phyloP scores from a whole-genome alignment of 331 rosid species.

The Quercus lobata region DNA sequence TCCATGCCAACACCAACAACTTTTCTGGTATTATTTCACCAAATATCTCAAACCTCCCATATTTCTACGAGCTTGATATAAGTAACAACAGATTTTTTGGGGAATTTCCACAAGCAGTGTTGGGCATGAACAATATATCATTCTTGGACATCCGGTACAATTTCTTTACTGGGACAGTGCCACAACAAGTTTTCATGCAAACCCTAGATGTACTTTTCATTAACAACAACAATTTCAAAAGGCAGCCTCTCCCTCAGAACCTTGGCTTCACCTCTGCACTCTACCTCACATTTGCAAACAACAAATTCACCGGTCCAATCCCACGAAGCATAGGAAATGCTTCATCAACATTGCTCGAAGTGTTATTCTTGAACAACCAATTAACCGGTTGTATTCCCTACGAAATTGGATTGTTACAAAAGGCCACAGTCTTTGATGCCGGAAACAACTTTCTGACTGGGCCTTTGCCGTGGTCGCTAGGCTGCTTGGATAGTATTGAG shows the following conservation, averaged over 20 bases:
- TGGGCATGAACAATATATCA: conserved; percentile 5
- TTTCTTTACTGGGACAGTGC: conserved; percentile 35
- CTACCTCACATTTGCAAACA: conserved; percentile 47
- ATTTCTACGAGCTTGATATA: conserved; percentile 44
- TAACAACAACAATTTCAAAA: conserved; percentile 35
- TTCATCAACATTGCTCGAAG: conserved; percentile 26
- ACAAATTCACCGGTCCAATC: conserved; percentile 43
- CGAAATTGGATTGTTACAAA: conserved; percentile 34
- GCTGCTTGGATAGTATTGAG: conserved; percentile 36
- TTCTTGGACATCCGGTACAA: conserved; percentile 46
- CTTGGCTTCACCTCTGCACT: conserved; percentile 28
- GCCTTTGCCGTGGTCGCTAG: conserved; percentile 36
- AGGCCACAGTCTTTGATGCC: conserved; percentile 35
- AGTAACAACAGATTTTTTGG: conserved; percentile 46
- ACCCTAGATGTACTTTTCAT: conserved; percentile 32
- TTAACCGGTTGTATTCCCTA: conserved; percentile 45
- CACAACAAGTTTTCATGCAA: conserved; percentile 23
- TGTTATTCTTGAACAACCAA: conserved; percentile 27
- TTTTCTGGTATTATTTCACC: conserved; percentile 38
- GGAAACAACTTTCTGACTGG: conserved; percentile 38
- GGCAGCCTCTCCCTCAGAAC: conserved; percentile 17
- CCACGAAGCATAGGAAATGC: conserved; percentile 41
- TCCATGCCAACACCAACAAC: conserved; percentile 55
- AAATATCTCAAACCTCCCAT: conserved; percentile 24
- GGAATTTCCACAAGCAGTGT: conserved; percentile 24